These are phyloP conservation scores for Ustilago tritici DNA, from an alignment of 1,284 basidiomycete species.

Conservation along the genomic window DNA sequence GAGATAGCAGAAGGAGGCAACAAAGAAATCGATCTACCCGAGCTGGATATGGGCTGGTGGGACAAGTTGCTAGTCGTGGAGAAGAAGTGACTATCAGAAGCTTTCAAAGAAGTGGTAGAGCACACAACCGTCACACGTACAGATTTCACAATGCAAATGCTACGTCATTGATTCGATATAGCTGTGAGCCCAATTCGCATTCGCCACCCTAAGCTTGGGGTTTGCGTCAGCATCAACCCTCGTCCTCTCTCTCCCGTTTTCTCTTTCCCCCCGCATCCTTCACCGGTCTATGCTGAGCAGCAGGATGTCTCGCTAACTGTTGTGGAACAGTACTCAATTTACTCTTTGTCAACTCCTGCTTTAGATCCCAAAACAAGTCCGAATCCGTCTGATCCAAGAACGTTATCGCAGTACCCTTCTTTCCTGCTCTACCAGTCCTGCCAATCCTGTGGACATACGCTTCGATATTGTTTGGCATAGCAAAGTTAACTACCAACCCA, in stretches of 20 bases:
- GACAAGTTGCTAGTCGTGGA: conserved; percentile 28
- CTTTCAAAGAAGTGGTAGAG: neutral
- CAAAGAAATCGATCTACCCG: conserved; percentile 12
- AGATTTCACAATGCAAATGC: neutral
- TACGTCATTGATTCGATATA: neutral
- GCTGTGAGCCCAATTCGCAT: neutral
- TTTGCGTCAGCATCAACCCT: conserved; percentile 14
- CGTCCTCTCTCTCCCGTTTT: conserved; percentile 45
- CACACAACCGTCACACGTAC: neutral
- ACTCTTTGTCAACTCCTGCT: conserved; percentile 59
- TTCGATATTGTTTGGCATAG: conserved; percentile 95
- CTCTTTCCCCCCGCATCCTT: conserved; percentile 31
- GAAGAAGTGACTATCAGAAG: conserved; percentile 3
- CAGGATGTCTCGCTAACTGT: conserved; percentile 62
- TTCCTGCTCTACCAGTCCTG: conserved; percentile 95
- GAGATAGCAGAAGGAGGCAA: neutral
- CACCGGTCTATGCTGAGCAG: conserved; percentile 52
- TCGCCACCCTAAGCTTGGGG: neutral
- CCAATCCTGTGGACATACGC: conserved; percentile 97
- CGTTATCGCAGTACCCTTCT: conserved; percentile 90
- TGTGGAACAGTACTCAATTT: conserved; percentile 56
- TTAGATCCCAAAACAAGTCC: conserved; percentile 79
- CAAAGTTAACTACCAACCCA: conserved; percentile 94
- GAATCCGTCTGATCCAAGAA: conserved; percentile 96
- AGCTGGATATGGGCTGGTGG: conserved; percentile 44